These are phyloP conservation scores for Puccinia sorghi DNA, from an alignment of 1,284 basidiomycete genomes.

Conservation along the genomic window DNA sequence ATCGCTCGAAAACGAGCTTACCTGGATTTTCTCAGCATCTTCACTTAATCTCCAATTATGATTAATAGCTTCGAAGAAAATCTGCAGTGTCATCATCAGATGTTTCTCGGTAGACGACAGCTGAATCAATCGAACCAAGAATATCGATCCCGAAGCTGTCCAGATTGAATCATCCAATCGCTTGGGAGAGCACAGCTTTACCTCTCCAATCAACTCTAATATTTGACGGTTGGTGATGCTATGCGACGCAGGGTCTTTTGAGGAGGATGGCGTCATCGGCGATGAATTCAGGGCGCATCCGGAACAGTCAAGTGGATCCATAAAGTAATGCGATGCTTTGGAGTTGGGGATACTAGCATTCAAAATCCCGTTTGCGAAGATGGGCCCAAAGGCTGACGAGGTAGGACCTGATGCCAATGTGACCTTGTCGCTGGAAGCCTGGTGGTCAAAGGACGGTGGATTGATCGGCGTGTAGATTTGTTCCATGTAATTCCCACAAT, in stretches of 20 bases:
- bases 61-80: constrained; percentile 74
- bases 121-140: constrained; percentile 74
- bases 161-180: constrained; percentile 76
- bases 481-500: constrained; percentile 18
- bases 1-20: constrained; percentile 22
- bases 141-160: constrained; percentile 77
- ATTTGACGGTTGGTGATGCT: constrained; percentile 60
- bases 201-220: constrained; percentile 64
- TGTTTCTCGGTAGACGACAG: constrained; percentile 74
- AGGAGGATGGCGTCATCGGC: constrained; percentile 55
- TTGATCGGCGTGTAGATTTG: constrained; percentile 34
- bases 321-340: constrained; percentile 55
- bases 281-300: constrained; percentile 56
- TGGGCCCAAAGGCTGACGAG: constrained; percentile 27
- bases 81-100: constrained; percentile 69
- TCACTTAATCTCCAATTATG: constrained; percentile 72
- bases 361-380: constrained; percentile 51
- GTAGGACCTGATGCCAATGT: constrained; percentile 31
- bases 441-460: constrained; percentile 18
- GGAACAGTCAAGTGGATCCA: constrained; percentile 63
- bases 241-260: constrained; percentile 59
- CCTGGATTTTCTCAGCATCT: constrained; percentile 67
- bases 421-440: not conserved
- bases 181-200: constrained; percentile 66
- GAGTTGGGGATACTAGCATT: constrained; percentile 51